phyloP scores from a whole-genome alignment of 2,329 filamentous ascomycete genomes.

The Cytospora schulzeri region DNA sequence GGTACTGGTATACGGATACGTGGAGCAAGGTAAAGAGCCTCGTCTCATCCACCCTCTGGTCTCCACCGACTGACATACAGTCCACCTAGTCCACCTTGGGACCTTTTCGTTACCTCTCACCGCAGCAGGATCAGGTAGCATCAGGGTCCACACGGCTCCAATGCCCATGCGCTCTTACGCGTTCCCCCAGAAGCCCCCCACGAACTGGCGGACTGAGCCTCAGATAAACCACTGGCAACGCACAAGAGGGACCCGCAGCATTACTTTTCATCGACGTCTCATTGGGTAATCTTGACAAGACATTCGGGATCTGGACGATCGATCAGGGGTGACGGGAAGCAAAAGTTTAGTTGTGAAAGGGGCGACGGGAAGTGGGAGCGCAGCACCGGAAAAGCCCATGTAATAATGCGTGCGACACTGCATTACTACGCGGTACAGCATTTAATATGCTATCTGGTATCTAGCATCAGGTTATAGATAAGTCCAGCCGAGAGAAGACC shows the following conservation, averaged over 20 bases:
- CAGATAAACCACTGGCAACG: not conserved
- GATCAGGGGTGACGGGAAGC: not conserved
- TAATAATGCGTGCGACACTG: too few species aligned
- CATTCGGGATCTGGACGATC: not conserved
- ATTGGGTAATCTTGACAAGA: conserved; percentile 6
- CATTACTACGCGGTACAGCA: too few species aligned
- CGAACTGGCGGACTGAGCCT: conserved; percentile 7
- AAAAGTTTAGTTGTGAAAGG: not conserved
- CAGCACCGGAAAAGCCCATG: not conserved
- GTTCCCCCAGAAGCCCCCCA: not conserved
- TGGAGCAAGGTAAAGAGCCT: not conserved
- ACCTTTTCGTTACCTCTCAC: not conserved
- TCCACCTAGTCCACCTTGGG: not conserved
- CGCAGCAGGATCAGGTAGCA: not conserved
- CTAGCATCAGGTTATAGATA: too few species aligned
- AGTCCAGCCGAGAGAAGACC: too few species aligned
- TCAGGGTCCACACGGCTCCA: conserved; percentile 3
- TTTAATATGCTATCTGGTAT: too few species aligned
- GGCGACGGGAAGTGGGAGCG: conserved; percentile 12
- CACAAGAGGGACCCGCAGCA: conserved; percentile 4
- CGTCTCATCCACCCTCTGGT: conserved; percentile 1
- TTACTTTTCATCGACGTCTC: conserved; percentile 2
- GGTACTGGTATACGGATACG: too few species aligned
- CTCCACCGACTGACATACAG: not conserved
- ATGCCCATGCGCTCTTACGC: conserved; percentile 6